Base-by-base conservation (phyloP, 2,329 filamentous ascomycete species). In the Dendrostoma leiphaemia region DNA sequence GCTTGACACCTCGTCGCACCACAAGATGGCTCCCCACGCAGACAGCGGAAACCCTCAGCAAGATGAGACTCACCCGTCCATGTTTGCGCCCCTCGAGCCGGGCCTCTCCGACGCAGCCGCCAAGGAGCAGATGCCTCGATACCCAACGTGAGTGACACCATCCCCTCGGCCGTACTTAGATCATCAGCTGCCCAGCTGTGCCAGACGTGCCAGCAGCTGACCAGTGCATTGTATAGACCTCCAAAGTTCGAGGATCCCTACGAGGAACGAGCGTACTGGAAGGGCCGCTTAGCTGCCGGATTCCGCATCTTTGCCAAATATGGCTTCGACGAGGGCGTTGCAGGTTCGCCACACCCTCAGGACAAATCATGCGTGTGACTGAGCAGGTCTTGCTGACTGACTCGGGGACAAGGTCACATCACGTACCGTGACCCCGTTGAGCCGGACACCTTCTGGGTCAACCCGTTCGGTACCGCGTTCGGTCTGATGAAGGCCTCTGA, bases 301-400 rank as follows among this genome's bases (percentile, higher is more conserved):
- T 83, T 83, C 65, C 76, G 80, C 23, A 77, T 84, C 49, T 84
- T 84, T 56, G 79, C 77, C 26, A 81, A 83, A 62, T 71, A 75
- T 47, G 80, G 79, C 9, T 82, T 76, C 57, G 80, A 83, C 55
- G 82, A 85, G 67, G 82, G 82, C 13, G 82, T 86, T 32, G 84
- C 83, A n/a, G 83, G 84, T 4, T 83, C 86, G 62, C 85, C 86
- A 60, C 86, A 81, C 2, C 62, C 83, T n/a, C 72, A 81, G n/a
- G 64, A 45, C 3, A 15, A 17, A 21, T 28, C 19, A 4, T 21
- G 8, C 9, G 10, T 12, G 13, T 3, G 6, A 12, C 10, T 35
- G 9, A 24, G 24, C 8, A 12, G 21, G 12, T 6, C 13, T 29
- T 17, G n/a, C 53, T 61, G 40, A 59, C 40, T 2, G 1, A 13